Conservation (phyloP, 495 filamentous ascomycete genomes). For the Xylaria intraflava region DNA sequence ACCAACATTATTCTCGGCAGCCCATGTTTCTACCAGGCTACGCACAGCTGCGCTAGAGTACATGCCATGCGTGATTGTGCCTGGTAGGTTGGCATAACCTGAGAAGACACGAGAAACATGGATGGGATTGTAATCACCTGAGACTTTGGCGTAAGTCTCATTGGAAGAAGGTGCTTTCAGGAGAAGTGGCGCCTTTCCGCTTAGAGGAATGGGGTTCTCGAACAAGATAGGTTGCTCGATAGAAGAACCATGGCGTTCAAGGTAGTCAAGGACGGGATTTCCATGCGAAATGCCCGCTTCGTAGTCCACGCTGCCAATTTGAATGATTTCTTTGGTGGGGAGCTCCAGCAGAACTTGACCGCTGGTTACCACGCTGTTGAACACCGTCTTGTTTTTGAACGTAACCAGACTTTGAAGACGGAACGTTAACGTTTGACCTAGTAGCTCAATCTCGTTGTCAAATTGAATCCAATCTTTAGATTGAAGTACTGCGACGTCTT, state of each 20-base stretch:
- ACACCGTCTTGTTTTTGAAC: conserved; percentile 92
- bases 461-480: conserved; percentile 97
- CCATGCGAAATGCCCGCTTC: conserved; percentile 83
- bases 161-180: conserved; percentile 93
- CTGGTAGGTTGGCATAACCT: conserved; percentile 86
- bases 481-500: conserved; percentile 86
- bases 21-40: conserved; percentile 97
- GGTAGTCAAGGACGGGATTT: conserved; percentile 95
- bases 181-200: conserved; percentile 79
- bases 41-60: conserved; percentile 98
- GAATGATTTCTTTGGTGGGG: conserved; percentile 95
- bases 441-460: conserved; percentile 72
- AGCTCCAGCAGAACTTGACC: conserved; percentile 91
- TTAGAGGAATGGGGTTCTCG: conserved; percentile 92
- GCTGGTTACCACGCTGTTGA: conserved; percentile 84
- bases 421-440: conserved; percentile 93
- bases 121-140: conserved; percentile 97
- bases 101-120: conserved; percentile 96
- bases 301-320: conserved; percentile 92
- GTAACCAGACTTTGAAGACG: conserved; percentile 81
- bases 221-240: conserved; percentile 97
- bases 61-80: conserved; percentile 98
- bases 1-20: conserved; percentile 95
- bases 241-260: conserved; percentile 81
- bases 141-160: conserved; percentile 95